Evolutionary conservation across 768 basidiomycete species (phyloP).

Genomic region (Calocybe indica): DNA sequence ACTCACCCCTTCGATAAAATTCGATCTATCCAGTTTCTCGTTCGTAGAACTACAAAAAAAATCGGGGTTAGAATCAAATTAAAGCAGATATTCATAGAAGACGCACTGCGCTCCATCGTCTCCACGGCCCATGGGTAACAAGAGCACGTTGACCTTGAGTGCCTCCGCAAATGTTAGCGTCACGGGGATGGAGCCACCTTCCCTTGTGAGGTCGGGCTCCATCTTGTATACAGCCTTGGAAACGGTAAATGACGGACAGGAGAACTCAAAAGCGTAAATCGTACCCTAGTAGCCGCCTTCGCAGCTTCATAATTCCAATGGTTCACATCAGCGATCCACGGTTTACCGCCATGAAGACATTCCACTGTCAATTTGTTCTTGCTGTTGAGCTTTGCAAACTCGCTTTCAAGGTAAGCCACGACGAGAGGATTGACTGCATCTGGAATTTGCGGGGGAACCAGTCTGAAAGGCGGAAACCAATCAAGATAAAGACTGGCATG

Average conservation of each 20-base stretch:
- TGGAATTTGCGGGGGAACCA: slow-evolving; percentile 86
- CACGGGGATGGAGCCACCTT: slow-evolving; percentile 94
- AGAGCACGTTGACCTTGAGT: slow-evolving; percentile 77
- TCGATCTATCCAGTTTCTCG: slow-evolving; percentile 88
- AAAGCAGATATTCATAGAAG: background rate
- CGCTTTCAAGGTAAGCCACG: slow-evolving; percentile 57
- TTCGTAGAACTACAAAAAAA: slow-evolving; percentile 65
- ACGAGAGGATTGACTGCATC: slow-evolving; percentile 70
- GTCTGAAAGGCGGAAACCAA: slow-evolving; percentile 25
- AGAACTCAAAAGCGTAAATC: slow-evolving; percentile 6
- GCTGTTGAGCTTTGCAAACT: slow-evolving; percentile 79
- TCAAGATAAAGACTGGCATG: background rate
- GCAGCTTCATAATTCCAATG: slow-evolving; percentile 96
- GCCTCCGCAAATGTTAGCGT: slow-evolving; percentile 91
- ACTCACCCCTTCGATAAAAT: slow-evolving; percentile 82
- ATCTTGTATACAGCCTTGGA: slow-evolving; percentile 55
- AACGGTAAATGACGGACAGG: background rate
- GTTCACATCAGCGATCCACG: slow-evolving; percentile 80
- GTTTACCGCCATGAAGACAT: slow-evolving; percentile 75
- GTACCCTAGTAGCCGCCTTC: slow-evolving; percentile 73
- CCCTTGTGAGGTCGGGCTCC: slow-evolving; percentile 79
- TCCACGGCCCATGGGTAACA: slow-evolving; percentile 90
- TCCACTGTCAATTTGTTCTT: slow-evolving; percentile 80
- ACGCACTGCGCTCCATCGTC: slow-evolving; percentile 93
- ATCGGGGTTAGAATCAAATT: background rate